Evolutionary conservation across 1,284 basidiomycete genomes (phyloP).

Genomic region (Malassezia equina): DNA sequence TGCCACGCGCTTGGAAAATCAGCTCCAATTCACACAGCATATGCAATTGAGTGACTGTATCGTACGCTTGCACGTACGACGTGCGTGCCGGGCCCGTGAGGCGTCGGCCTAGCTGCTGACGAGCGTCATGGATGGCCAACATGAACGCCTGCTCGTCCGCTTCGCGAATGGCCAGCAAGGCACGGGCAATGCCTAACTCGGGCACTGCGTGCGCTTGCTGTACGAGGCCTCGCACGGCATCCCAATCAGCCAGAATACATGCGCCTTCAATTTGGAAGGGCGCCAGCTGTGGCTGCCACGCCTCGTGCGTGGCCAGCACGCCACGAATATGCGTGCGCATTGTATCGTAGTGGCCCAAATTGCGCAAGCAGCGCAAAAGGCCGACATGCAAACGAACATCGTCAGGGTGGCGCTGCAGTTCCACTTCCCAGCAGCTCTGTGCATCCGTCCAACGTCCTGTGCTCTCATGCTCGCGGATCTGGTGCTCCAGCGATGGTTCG

Average conservation of each 20-base stretch:
- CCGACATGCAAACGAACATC: constrained; percentile 82
- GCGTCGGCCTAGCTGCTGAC: constrained; percentile 66
- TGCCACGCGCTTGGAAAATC: constrained; percentile 44
- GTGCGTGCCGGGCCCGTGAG: constrained; percentile 69
- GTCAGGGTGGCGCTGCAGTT: constrained; percentile 77
- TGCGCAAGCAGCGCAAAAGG: constrained; percentile 77
- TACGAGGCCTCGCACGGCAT: constrained; percentile 49
- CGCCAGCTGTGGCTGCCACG: constrained; percentile 69
- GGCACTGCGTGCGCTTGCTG: constrained; percentile 54
- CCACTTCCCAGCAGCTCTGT: constrained; percentile 99
- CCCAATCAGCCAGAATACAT: constrained; percentile 91
- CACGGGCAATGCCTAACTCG: constrained; percentile 66
- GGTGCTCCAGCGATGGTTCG: constrained; percentile 82
- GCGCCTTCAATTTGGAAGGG: constrained; percentile 86
- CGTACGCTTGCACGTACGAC: constrained; percentile 71
- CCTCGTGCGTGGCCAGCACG: constrained; percentile 71
- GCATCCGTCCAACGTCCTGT: constrained; percentile 96
- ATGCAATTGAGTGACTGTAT: constrained; percentile 75
- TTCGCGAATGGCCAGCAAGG: constrained; percentile 68
- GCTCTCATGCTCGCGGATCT: constrained; percentile 95
- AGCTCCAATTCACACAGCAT: constrained; percentile 76
- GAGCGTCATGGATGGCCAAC: constrained; percentile 57
- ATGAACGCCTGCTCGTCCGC: constrained; percentile 42
- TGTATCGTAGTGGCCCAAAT: constrained; percentile 95
- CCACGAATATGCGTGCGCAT: constrained; percentile 89